Conservation (phyloP, 768 basidiomycete genomes). For the Strobilomyces dryophilus region DNA sequence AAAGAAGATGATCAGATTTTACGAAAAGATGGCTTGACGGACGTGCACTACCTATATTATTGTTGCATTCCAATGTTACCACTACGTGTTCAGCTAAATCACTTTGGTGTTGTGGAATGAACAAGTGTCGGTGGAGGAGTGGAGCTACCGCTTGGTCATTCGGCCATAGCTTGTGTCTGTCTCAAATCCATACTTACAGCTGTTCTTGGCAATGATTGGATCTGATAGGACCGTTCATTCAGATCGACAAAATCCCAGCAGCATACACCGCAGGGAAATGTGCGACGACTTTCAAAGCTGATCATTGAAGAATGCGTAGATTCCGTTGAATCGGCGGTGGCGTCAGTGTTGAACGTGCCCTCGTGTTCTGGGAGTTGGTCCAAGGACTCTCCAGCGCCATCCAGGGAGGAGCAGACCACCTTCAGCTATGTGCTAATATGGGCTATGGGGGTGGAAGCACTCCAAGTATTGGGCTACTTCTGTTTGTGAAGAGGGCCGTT, state of each 20-base stretch:
- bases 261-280: not conserved
- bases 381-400: constrained; percentile 47
- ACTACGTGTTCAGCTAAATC: too few relatives aligned
- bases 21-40: constrained; percentile 40
- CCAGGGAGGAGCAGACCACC: constrained; percentile 65
- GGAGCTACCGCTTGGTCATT: too few relatives aligned
- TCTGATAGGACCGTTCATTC: too few relatives aligned
- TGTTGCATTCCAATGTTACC: too few relatives aligned
- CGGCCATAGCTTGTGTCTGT: too few relatives aligned
- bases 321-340: constrained; percentile 66
- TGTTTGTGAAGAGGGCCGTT: constrained; percentile 46
- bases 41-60: too few relatives aligned
- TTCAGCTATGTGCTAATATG: constrained; percentile 74
- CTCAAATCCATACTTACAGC: too few relatives aligned
- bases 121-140: too few relatives aligned
- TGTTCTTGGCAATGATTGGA: too few relatives aligned
- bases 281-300: constrained; percentile 5
- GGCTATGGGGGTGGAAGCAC: constrained; percentile 78
- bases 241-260: not conserved
- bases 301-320: constrained; percentile 70
- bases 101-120: too few relatives aligned
- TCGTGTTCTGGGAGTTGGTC: constrained; percentile 1
- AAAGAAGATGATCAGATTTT: constrained; percentile 54
- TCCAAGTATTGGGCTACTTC: constrained; percentile 72
- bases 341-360: constrained; percentile 38